These are phyloP conservation scores for Tympanopsis confertula DNA, from an alignment of 2,329 filamentous ascomycete species.

Conservation along the genomic window DNA sequence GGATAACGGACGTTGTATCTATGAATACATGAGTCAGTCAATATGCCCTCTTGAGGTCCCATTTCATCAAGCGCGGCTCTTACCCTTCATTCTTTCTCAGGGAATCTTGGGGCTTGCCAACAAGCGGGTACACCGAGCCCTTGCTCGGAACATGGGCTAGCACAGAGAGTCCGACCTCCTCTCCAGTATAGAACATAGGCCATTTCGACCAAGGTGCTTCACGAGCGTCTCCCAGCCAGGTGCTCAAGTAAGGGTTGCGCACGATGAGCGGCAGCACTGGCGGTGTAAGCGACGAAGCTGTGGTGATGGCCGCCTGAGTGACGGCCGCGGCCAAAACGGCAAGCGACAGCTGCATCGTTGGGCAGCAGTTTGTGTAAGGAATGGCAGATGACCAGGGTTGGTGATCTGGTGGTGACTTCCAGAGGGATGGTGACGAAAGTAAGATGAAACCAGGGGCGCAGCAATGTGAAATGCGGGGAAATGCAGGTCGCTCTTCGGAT, in stretches of 20 bases:
- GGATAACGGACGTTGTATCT: background rate
- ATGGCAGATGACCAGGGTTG: no score
- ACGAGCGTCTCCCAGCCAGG: constrained; percentile 55
- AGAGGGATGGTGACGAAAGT: no score
- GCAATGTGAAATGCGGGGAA: no score
- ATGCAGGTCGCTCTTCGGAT: no score
- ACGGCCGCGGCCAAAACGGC: constrained; percentile 17
- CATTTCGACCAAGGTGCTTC: constrained; percentile 69
- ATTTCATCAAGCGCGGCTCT: no score
- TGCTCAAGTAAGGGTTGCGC: constrained; percentile 47
- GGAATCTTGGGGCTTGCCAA: constrained; percentile 1
- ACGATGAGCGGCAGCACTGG: constrained; percentile 45
- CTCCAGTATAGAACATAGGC: constrained; percentile 76
- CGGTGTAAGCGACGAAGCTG: constrained; percentile 40
- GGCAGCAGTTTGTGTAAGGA: no score
- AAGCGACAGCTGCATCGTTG: constrained; percentile 6
- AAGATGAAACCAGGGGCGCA: no score
- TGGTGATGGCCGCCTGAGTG: constrained; percentile 12
- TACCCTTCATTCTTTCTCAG: background rate
- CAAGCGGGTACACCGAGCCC: constrained; percentile 1
- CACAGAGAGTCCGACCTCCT: constrained; percentile 31
- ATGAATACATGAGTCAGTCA: background rate
- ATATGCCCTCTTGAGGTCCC: no score
- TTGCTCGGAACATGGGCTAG: constrained; percentile 5
- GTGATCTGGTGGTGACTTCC: no score